These are phyloP conservation scores for Aspergillus coremiiformis DNA, from an alignment of 495 filamentous ascomycete species.

Conservation along the genomic window DNA sequence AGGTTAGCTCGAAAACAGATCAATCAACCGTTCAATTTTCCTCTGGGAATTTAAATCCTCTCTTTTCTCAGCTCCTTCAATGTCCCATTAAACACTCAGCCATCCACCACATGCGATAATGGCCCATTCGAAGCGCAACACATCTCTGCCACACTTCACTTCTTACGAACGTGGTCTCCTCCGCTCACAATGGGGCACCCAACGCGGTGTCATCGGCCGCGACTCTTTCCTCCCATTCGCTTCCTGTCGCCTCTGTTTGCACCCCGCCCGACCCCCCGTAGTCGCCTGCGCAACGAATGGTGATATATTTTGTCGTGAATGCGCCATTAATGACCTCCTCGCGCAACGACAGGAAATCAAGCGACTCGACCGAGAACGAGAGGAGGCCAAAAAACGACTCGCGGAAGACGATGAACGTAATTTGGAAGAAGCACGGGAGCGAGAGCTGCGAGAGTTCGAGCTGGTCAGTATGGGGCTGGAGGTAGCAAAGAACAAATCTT, in stretches of 20 bases:
- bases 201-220: slow-evolving; percentile 75
- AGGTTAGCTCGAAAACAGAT: neutral
- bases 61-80: neutral
- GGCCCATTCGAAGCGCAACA: slow-evolving; percentile 76
- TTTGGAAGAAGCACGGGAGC: slow-evolving; percentile 26
- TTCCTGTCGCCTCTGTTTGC: slow-evolving; percentile 82
- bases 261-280: slow-evolving; percentile 75
- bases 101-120: slow-evolving; percentile 14
- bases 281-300: slow-evolving; percentile 68
- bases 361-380: slow-evolving; percentile 60
- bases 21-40: neutral
- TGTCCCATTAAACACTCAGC: neutral
- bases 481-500: slow-evolving; percentile 8
- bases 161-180: slow-evolving; percentile 81
- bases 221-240: slow-evolving; percentile 93
- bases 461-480: slow-evolving; percentile 39
- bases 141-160: slow-evolving; percentile 92
- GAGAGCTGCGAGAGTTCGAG: slow-evolving; percentile 35
- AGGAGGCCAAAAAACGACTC: slow-evolving; percentile 39
- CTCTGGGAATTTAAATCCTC: neutral
- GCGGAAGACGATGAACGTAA: slow-evolving; percentile 35
- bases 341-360: slow-evolving; percentile 92
- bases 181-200: slow-evolving; percentile 71
- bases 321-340: slow-evolving; percentile 83
- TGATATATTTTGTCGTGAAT: slow-evolving; percentile 96